Conservation (phyloP, 1,284 basidiomycete genomes). For the Moesziomyces sp. region DNA sequence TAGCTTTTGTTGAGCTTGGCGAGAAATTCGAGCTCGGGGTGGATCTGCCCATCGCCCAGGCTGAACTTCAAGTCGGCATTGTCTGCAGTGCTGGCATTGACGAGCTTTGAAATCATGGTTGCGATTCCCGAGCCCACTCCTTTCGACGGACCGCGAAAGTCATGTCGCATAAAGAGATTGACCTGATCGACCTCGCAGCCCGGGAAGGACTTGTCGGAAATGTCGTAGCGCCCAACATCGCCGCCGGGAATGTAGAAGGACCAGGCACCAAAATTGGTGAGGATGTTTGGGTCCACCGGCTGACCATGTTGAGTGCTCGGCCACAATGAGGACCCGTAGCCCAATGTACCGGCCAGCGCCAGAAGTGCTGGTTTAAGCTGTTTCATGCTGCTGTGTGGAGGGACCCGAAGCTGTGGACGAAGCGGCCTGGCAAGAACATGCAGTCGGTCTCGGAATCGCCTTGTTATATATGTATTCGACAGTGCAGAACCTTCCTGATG, state of each 20-base stretch:
- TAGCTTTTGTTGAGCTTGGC: conserved; percentile 12
- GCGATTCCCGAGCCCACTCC: conserved; percentile 18
- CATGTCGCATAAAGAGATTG: conserved; percentile 27
- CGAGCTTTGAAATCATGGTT: conserved; percentile 20
- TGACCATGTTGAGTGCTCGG: conserved; percentile 14
- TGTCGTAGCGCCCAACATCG: conserved; percentile 17
- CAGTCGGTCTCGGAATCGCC: no score
- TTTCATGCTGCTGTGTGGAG: conserved; percentile 6
- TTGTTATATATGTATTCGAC: no score
- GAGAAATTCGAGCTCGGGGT: conserved; percentile 21
- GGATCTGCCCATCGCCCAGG: conserved; percentile 10
- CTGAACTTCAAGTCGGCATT: conserved; percentile 7
- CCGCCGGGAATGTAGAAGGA: conserved; percentile 22
- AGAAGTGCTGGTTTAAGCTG: conserved; percentile 13
- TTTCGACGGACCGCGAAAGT: conserved; percentile 28
- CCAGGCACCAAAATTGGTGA: conserved; percentile 26
- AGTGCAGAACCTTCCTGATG: no score
- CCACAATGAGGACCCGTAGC: conserved; percentile 24
- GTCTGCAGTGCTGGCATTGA: conserved; percentile 11
- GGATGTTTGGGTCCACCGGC: conserved; percentile 13
- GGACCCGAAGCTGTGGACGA: no score
- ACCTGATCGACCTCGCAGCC: conserved; percentile 23
- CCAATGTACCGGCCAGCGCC: conserved; percentile 14
- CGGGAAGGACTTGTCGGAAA: conserved; percentile 1
- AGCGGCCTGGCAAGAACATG: no score